Conservation (phyloP, 225 moss, liverwort and hornwort genomes). For the Ulota crispa region DNA sequence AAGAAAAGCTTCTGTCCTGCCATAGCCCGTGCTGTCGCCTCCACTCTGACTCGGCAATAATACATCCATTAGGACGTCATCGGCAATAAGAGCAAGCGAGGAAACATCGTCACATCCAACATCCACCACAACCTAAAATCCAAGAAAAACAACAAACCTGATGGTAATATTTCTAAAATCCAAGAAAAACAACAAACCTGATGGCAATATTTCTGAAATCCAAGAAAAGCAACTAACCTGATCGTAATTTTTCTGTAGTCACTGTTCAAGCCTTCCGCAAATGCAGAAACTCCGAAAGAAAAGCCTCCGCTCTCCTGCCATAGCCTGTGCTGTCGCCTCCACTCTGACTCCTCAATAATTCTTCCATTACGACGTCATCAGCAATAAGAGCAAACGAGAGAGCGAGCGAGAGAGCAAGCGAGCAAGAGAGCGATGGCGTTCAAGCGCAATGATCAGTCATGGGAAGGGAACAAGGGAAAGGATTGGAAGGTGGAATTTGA, state of each 20-base stretch:
- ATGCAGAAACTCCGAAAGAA: not conserved
- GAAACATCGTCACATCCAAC: not conserved
- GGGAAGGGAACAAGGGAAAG: not conserved
- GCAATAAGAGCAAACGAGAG: not conserved
- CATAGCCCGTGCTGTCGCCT: not conserved
- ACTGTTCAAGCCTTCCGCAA: not conserved
- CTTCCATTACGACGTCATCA: not conserved
- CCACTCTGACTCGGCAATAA: not conserved
- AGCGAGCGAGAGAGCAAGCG: too few relatives aligned
- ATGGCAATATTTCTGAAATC: not conserved
- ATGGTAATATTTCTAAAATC: not conserved
- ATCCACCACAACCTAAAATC: not conserved
- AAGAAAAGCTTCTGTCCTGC: not conserved
- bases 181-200: not conserved
- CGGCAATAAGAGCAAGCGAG: not conserved
- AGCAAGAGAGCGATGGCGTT: not conserved
- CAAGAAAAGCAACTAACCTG: too few relatives aligned
- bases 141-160: not conserved
- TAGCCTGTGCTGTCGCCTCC: not conserved
- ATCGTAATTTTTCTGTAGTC: too few relatives aligned
- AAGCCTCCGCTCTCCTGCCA: not conserved
- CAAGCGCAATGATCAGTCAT: not conserved
- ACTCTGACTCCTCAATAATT: not conserved
- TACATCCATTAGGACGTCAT: not conserved
- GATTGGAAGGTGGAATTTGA: not conserved